A percentile compares a stretch with the other conserved stretches of the same genome.
phyloP scores from a whole-genome alignment of 2,329 filamentous ascomycete species.

The Colletotrichum sp. region DNA sequence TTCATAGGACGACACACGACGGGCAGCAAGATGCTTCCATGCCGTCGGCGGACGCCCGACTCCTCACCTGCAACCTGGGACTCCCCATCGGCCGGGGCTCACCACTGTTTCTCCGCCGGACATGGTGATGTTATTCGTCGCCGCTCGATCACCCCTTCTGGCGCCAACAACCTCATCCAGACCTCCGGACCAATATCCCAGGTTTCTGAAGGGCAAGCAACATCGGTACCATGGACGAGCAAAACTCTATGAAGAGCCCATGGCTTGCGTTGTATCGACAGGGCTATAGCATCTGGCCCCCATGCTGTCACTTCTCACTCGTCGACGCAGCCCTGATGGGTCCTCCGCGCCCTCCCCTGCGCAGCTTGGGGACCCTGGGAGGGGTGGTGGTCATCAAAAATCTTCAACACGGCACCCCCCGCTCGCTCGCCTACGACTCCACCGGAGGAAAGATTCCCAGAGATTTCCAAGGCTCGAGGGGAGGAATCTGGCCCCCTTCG shows the following conservation, averaged over 20 bases:
- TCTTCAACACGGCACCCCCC: neutral
- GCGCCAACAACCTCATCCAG: neutral
- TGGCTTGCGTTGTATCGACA: neutral
- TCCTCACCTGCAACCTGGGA: neutral
- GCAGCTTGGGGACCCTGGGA: neutral
- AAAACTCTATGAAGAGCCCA: neutral
- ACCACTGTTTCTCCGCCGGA: neutral
- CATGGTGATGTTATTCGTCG: neutral
- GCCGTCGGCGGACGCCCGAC: neutral
- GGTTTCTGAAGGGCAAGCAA: neutral
- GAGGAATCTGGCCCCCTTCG: neutral
- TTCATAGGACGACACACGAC: neutral
- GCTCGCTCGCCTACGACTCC: neutral
- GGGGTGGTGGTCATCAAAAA: neutral
- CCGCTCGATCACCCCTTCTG: neutral
- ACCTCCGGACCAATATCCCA: neutral
- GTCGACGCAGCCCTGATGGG: neutral
- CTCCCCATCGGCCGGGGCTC: neutral
- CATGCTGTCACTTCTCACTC: neutral
- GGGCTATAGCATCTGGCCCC: neutral
- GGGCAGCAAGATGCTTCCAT: neutral
- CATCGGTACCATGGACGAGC: neutral
- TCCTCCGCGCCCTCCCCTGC: neutral
- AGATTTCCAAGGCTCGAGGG: neutral
- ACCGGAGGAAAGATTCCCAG: neutral